A percentile compares a stretch with the other conserved stretches of the same genome.
These are phyloP conservation scores for Cicer arietinum DNA, from an alignment of 306 rosid genomes.

Conservation along the genomic window DNA sequence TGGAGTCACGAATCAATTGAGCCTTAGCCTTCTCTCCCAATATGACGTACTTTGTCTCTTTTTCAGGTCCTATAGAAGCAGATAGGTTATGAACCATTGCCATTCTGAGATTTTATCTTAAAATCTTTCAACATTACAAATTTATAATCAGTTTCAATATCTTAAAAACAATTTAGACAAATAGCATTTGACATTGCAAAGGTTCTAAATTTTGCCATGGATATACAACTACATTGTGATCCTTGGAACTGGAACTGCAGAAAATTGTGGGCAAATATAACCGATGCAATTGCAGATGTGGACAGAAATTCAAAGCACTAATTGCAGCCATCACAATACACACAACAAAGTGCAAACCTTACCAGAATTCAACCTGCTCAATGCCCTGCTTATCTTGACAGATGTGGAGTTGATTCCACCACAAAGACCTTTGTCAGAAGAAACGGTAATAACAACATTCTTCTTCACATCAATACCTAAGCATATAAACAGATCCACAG, in stretches of 20 bases:
- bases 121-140: constrained; percentile 24
- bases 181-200: background rate
- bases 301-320: constrained; percentile 3
- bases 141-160: background rate
- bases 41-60: constrained; percentile 75
- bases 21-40: constrained; percentile 98
- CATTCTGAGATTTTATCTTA: constrained; percentile 8
- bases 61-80: constrained; percentile 72
- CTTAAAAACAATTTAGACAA: constrained; percentile 1
- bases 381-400: constrained; percentile 89
- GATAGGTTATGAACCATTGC: background rate
- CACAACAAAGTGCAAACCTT: constrained; percentile 43
- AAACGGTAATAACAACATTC: constrained; percentile 77
- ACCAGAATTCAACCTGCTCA: constrained; percentile 75
- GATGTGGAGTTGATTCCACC: constrained; percentile 99
- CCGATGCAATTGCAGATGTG: background rate
- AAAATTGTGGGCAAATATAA: background rate
- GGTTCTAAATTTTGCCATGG: background rate
- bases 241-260: constrained; percentile 2
- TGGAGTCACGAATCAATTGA: constrained; percentile 89
- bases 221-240: background rate
- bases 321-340: background rate
- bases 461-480: constrained; percentile 80
- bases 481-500: constrained; percentile 35
- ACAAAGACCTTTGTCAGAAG: constrained; percentile 98